Evolutionary conservation across 1,284 basidiomycete species (phyloP).

Genomic region (Cystobasidium slooffiae): DNA sequence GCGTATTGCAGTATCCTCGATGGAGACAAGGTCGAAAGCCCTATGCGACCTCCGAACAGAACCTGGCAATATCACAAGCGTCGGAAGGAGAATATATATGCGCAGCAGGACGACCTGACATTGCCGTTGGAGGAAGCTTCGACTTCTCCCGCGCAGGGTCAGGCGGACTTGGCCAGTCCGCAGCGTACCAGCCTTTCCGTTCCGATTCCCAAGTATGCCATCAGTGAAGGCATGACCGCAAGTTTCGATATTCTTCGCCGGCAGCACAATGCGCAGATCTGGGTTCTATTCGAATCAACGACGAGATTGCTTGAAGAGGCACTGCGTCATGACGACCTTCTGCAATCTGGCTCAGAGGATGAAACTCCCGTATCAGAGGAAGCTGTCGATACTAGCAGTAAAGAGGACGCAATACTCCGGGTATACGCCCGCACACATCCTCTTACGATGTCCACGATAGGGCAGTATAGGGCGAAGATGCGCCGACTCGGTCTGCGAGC

Average conservation of each 20-base stretch:
- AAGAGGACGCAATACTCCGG: no score
- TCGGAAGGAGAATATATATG: not conserved
- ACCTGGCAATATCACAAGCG: slow-evolving; percentile 14
- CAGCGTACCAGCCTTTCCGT: no score
- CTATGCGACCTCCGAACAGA: slow-evolving; percentile 40
- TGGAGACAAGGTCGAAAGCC: slow-evolving; percentile 15
- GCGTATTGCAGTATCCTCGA: not conserved
- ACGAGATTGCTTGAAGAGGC: not conserved
- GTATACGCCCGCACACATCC: not conserved
- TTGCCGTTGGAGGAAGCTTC: not conserved
- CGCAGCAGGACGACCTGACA: no score
- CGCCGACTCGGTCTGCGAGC: not conserved
- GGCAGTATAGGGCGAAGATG: slow-evolving; percentile 2
- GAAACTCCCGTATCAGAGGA: no score
- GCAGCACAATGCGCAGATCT: not conserved
- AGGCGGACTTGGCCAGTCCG: no score
- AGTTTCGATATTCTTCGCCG: not conserved
- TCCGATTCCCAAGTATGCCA: no score
- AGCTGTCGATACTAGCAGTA: no score
- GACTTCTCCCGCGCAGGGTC: not conserved
- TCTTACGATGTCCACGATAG: slow-evolving; percentile 10
- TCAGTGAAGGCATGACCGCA: not conserved
- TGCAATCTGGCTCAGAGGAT: no score
- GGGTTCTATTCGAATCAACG: not conserved
- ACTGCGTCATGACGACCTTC: not conserved